Base-by-base conservation (phyloP, 306 rosid genomes). In the Vachellia pachyceras region DNA sequence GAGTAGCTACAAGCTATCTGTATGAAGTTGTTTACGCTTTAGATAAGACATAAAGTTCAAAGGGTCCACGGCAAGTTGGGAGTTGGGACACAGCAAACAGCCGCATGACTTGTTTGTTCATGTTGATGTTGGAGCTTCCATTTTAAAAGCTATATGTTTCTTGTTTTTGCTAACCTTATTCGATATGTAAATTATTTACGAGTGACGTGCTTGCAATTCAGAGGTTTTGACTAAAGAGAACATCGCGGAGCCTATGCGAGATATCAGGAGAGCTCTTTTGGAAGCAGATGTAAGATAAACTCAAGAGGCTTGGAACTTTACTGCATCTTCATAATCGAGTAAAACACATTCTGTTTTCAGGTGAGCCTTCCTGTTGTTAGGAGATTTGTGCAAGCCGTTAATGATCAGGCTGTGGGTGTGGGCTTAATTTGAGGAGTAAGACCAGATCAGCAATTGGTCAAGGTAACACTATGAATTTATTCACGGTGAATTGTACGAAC, bases 291-390 rank as follows among this genome's bases (percentile, higher is more conserved):
- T 95, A 80, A 85, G 95, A 54, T 84, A 52, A 11, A 0, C 49
- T 50, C 83, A 13, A 14, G 80, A 33, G 14, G 33, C 75, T 71
- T 80, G 76, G 71, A 39, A 7, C 25, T 76, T 80, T 82, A 18
- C 69, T 18, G 47, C 29, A 15, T 80, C 9, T 13, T 33, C 69
- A 5, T 29, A 3, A 37, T 11, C 55, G 18, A 40, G 61, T 69
- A 80, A 78, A 14, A 81, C 11, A 25, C 84, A 14, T 76, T 88
- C 39, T 83, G 50, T 80, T 85, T 72, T 85, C 89, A 95, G 97
- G 99, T 93, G 47, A 95, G 99, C 82, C 99, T 95, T 90, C 97
- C 99, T 88, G 98, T 95, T 82, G 99, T 95, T 1, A 88, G 98
- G 85, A 91, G 98, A 83, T 95, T 95, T 88, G 97, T 95, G 82